These are phyloP conservation scores for Nigrospora oryzae DNA, from an alignment of 2,329 filamentous ascomycete genomes.

Conservation along the genomic window DNA sequence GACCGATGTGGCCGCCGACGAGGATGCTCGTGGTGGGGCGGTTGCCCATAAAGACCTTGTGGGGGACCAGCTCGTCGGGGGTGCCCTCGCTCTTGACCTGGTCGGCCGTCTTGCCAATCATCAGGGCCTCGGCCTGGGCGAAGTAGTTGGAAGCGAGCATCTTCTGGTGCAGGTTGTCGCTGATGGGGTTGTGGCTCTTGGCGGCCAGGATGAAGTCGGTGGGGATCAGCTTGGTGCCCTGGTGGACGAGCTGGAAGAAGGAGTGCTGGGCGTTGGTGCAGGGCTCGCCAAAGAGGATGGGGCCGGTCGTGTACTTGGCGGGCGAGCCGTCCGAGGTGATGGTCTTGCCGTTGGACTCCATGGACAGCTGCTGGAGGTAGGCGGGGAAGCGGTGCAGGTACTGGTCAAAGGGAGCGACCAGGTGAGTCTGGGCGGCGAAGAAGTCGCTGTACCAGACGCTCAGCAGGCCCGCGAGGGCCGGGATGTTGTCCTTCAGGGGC, in stretches of 20 bases:
- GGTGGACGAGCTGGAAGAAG: conserved; percentile 99
- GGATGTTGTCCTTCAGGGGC: conserved; percentile 91
- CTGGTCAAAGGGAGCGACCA: conserved; percentile 97
- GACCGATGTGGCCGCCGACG: conserved; percentile 83
- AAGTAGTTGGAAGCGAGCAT: conserved; percentile 93
- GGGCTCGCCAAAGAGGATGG: conserved; percentile 94
- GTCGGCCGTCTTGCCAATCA: conserved; percentile 82
- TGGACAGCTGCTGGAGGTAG: conserved; percentile 97
- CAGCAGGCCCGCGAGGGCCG: conserved; percentile 80
- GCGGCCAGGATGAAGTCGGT: conserved; percentile 96
- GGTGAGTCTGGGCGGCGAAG: conserved; percentile 94
- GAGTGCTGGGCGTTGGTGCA: conserved; percentile 99
- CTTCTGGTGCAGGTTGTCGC: conserved; percentile 90
- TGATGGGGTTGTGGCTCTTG: conserved; percentile 92
- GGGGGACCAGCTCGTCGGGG: conserved; percentile 71
- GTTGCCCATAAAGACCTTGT: conserved; percentile 99
- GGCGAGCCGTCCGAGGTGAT: conserved; percentile 83
- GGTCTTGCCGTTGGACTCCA: conserved; percentile 99
- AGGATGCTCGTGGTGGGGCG: conserved; percentile 93
- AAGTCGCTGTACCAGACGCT: conserved; percentile 99
- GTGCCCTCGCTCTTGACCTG: conserved; percentile 70
- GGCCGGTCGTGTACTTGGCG: conserved; percentile 94
- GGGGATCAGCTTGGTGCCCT: conserved; percentile 97
- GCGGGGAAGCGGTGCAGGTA: conserved; percentile 98
- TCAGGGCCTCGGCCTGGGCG: conserved; percentile 78